These are phyloP conservation scores for Rugosomyces carneus DNA, from an alignment of 1,284 basidiomycete species.

Conservation along the genomic window DNA sequence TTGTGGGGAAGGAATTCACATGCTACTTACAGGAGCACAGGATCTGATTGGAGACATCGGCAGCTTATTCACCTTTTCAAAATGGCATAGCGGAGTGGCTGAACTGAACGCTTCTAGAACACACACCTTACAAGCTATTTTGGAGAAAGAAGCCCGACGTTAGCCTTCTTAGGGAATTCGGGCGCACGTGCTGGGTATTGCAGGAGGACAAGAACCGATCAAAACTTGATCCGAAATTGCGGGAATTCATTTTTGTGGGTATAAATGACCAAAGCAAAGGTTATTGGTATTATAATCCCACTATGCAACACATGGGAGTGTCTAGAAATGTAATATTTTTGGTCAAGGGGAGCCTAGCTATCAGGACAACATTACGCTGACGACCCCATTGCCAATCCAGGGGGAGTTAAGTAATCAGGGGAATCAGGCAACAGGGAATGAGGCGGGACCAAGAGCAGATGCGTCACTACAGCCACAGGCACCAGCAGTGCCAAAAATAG, in stretches of 20 bases:
- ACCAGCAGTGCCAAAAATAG: background rate
- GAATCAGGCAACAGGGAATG: background rate
- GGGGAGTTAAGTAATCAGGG: slow-evolving; percentile 3
- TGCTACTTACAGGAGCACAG: slow-evolving; percentile 9
- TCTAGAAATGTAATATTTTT: slow-evolving; percentile 7
- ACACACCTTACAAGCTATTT: slow-evolving; percentile 10
- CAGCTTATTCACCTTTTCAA: slow-evolving; percentile 18
- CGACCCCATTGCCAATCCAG: slow-evolving; percentile 2
- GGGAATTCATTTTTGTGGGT: slow-evolving; percentile 9
- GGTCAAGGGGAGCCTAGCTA: too few relatives aligned
- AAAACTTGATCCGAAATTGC: slow-evolving; percentile 15
- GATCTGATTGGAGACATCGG: slow-evolving; percentile 13
- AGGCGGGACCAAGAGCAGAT: background rate
- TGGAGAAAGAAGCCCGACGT: slow-evolving; percentile 10
- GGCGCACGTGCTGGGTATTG: slow-evolving; percentile 15
- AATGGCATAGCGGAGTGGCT: slow-evolving; percentile 22
- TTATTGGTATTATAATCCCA: slow-evolving; percentile 8
- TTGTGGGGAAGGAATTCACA: slow-evolving; percentile 13
- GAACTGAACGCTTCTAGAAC: slow-evolving; percentile 19
- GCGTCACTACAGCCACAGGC: background rate
- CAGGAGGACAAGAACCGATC: slow-evolving; percentile 14
- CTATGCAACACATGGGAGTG: background rate
- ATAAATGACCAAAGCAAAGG: slow-evolving; percentile 5
- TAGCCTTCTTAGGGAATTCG: slow-evolving; percentile 21
- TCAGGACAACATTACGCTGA: too few relatives aligned